These are phyloP conservation scores for Rhizopogon vulgaris DNA, from an alignment of 768 basidiomycete species.

Conservation along the genomic window DNA sequence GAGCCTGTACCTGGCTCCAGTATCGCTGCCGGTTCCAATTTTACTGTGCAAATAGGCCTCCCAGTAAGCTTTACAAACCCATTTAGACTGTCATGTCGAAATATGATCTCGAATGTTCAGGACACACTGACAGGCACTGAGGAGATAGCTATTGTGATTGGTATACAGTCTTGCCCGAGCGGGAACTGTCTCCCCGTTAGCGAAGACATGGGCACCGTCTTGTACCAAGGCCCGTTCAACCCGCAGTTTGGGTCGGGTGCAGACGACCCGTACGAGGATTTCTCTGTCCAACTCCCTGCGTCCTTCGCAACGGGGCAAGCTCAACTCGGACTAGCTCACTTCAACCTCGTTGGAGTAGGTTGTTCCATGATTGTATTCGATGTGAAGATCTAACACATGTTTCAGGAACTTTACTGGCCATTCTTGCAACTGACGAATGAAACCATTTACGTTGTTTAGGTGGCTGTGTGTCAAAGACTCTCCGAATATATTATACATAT, in stretches of 20 bases:
- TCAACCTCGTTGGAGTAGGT: constrained; percentile 30
- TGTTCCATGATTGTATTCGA: not conserved
- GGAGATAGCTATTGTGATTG: constrained; percentile 36
- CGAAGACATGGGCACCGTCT: constrained; percentile 30
- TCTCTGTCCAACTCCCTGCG: constrained; percentile 31
- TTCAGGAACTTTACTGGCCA: not conserved
- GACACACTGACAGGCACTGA: constrained; percentile 25
- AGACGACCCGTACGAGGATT: constrained; percentile 32
- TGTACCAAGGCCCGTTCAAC: constrained; percentile 35
- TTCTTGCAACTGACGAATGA: not conserved
- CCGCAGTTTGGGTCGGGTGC: constrained; percentile 24
- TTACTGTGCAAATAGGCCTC: constrained; percentile 37
- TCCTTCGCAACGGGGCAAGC: constrained; percentile 19
- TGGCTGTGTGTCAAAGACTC: not conserved
- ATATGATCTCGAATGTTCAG: constrained; percentile 11
- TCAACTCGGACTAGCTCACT: constrained; percentile 27
- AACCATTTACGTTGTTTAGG: not conserved
- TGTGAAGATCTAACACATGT: not conserved
- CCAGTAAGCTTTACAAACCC: constrained; percentile 26
- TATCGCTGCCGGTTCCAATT: constrained; percentile 29
- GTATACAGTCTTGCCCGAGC: constrained; percentile 28
- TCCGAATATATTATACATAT: not conserved
- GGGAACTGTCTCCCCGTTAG: constrained; percentile 12
- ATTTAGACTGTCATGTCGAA: not conserved
- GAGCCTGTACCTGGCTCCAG: constrained; percentile 16